Evolutionary conservation across 2,329 filamentous ascomycete genomes (phyloP), one percentile per base, ranked within the genome.

Genomic region (Pseudogymnoascus sp.): DNA sequence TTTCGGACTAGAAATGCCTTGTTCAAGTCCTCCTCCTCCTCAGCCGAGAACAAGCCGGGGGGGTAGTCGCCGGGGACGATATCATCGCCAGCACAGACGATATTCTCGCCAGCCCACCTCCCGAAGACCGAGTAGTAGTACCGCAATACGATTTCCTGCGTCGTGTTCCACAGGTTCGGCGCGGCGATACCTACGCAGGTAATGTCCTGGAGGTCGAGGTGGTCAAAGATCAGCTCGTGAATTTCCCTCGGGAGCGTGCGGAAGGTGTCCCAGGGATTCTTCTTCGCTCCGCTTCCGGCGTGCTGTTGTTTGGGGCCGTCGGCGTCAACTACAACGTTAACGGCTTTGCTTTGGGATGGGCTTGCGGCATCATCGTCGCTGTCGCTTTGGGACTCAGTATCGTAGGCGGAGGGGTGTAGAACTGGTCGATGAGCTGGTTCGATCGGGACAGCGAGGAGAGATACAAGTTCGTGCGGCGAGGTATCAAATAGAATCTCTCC

Each of bases 211-310:
- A 22, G 67, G 69, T 61, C 69, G 68, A 60, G 61, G 62, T 61
- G 60, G 60, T 33, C 63, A 37, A 64, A 69, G 67, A 63, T 69
- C 67, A 40, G 68, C 64, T 41, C 66, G 67, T 62, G 66, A 68
- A 61, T 64, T 56, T 43, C 62, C 62, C 22, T 65, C 60, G 60
- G 67, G 68, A 22, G 62, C 3, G 24, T 59, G 24, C 3, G 31
- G 50, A 31, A 59, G 7, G 7, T 22, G 10, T 28, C 4, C 50
- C 6, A 7, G 50, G 50, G 22, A 5, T 24, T 3, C 5, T 1
- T 6, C 1, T 43, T 7, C 10, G n/a, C 5, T 16, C 6, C 10
- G n/a, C 22, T 43, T 43, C 40, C 40, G 22, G 10, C 22, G 3
- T 16, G 22, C 6, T 16, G 40, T 16, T 16, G n/a, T n/a, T n/a